Evolutionary conservation across 2,329 filamentous ascomycete genomes (phyloP).

Genomic region (Colletotrichum chrysophilum): DNA sequence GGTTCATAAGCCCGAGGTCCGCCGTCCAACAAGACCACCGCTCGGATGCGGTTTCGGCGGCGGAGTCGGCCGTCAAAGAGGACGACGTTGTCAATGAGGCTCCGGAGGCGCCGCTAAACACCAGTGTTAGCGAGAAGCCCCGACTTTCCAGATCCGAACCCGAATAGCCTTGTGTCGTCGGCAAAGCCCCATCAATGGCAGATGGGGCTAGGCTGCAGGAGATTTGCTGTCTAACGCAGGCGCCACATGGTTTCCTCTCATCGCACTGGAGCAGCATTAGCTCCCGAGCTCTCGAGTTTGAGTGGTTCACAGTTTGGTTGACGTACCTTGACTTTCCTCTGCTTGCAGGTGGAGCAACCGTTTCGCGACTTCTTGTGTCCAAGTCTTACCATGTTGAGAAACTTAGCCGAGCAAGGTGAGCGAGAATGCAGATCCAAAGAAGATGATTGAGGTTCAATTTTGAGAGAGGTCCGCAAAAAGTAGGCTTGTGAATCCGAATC

Average conservation of each 20-base stretch:
- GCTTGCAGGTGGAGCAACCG: neutral
- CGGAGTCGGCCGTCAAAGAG: neutral
- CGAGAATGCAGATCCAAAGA: neutral
- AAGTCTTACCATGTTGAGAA: neutral
- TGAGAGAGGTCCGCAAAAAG: neutral
- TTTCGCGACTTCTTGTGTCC: neutral
- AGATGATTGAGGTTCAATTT: neutral
- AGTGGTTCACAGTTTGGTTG: neutral
- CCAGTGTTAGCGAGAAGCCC: neutral
- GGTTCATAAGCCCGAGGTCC: neutral
- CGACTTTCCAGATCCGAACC: neutral
- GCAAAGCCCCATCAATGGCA: neutral
- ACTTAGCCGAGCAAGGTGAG: accelerated
- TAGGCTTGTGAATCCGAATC: neutral
- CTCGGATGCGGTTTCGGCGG: neutral
- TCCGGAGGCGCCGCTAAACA: neutral
- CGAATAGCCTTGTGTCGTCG: neutral
- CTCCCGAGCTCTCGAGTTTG: accelerated
- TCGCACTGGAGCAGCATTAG: neutral
- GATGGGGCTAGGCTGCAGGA: neutral
- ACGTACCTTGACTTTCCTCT: neutral
- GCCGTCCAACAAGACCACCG: neutral
- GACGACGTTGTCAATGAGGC: neutral
- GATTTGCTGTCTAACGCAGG: neutral
- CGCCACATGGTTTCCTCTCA: neutral